These are phyloP conservation scores for Vitis rotundifolia DNA, from an alignment of 164 flowering plant genomes.

Conservation along the genomic window DNA sequence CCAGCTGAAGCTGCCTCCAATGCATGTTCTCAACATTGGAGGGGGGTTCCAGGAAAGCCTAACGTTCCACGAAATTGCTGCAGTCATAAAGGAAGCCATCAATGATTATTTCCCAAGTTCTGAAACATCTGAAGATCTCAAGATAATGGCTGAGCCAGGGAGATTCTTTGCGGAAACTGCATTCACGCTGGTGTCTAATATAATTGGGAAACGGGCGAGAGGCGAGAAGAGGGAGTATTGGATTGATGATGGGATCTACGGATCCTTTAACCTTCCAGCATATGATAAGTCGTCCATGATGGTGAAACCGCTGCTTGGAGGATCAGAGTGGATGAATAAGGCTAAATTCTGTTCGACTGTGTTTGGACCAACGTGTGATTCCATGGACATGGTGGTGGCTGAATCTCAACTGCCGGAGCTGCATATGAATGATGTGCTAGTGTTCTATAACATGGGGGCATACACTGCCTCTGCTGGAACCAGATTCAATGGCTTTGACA, in stretches of 20 bases:
- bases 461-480: too few species aligned
- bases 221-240: conserved; percentile 10
- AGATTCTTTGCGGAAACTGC: conserved; percentile 9
- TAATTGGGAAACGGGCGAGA: conserved; percentile 17
- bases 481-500: too few species aligned
- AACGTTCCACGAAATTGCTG: background rate
- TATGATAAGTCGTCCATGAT: background rate
- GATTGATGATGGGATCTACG: conserved; percentile 20
- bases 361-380: too few species aligned
- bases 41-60: background rate
- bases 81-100: background rate
- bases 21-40: background rate
- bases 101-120: background rate
- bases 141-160: conserved; percentile 8
- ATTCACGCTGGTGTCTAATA: background rate
- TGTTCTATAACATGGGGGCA: too few species aligned
- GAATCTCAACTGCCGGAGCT: too few species aligned
- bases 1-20: background rate
- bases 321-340: too few species aligned
- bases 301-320: background rate
- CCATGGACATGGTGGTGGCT: too few species aligned
- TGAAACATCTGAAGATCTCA: too few species aligned
- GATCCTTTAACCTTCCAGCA: conserved; percentile 4
- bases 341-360: too few species aligned
- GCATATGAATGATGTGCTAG: too few species aligned